Base-by-base conservation (phyloP, 345 rosid genomes). In the Brassica juncea region DNA sequence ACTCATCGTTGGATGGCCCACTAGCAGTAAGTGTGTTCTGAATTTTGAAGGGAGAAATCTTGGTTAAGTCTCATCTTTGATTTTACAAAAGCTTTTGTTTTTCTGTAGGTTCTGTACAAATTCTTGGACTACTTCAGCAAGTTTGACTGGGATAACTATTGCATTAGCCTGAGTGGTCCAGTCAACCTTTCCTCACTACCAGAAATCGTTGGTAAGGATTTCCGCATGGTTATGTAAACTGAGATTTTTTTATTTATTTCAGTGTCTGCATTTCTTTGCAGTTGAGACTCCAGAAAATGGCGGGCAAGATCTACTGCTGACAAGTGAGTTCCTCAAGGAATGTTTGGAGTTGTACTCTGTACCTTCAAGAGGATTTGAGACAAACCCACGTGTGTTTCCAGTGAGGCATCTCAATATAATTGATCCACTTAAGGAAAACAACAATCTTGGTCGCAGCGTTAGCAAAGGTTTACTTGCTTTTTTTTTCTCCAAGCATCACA, bases 401-500 rank as follows among this genome's bases (percentile, higher is more conserved):
- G 79, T 81, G 32, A 96, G 89, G 89, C 86, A 91, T 84, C 88
- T 96, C 71, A 96, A 96, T 70, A 89, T 96, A 78, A 84, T 92
- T 15, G 99, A 96, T 83, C 99, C 99, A 0, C 81, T 96, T 31
- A 93, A 86, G 81, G 91, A 89, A 70, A 87, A 83, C 76, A 96
- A 96, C 80, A 96, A 93, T 83, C 94, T 93, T 62, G 99, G 99
- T 19, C 94, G 98, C 76, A 96, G 99, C 77, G 97, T 96, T 25
- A 96, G 91, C 94, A 90, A 89, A 93, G 97, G 99, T 92, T 82
- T 71, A 39, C 81, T 47, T 47, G 27, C 57, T 71, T 64, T 75
- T 30, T 39, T 71, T 57, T 15, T 71, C 47, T 76, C 65, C 55
- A 71, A 58, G 32, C 27, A 64, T 47, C 52, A 55, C 42, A 8